Conservation (phyloP, 1,139 yeast species). For the Arxiozyma heterogenica region DNA sequence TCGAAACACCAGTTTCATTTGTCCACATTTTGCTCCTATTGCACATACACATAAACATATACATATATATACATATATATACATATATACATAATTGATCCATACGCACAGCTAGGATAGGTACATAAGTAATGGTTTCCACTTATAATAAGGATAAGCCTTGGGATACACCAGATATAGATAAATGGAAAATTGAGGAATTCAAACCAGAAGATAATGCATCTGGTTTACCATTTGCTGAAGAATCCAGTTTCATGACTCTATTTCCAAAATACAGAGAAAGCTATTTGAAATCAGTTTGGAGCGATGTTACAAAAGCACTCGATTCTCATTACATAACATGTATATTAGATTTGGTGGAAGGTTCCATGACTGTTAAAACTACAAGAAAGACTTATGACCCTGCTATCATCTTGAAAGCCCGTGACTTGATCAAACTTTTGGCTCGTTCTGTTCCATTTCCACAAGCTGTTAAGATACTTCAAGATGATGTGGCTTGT, state of each 20-base stretch:
- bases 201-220: conserved; percentile 84
- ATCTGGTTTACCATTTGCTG: conserved; percentile 80
- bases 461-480: conserved; percentile 87
- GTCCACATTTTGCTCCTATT: not conserved
- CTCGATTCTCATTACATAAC: conserved; percentile 65
- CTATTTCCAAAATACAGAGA: conserved; percentile 96
- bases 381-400: conserved; percentile 93
- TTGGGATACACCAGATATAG: conserved; percentile 95
- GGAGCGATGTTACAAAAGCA: conserved; percentile 87
- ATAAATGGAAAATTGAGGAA: conserved; percentile 86
- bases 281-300: conserved; percentile 73
- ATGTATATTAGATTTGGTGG: conserved; percentile 82
- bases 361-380: conserved; percentile 94
- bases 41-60: no score
- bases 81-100: no score
- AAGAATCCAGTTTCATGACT: conserved; percentile 91
- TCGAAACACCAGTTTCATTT: not conserved
- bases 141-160: conserved; percentile 93
- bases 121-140: conserved; percentile 55
- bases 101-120: not conserved
- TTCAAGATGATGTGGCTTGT: conserved; percentile 89
- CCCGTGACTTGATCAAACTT: conserved; percentile 87
- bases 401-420: conserved; percentile 88
- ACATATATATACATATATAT: no score
- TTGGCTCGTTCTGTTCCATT: conserved; percentile 95